Percentiles rank a stretch among this genome's conserved stretches.
phyloP scores from a whole-genome alignment of 345 rosid species.

The Populus ilicifolia region DNA sequence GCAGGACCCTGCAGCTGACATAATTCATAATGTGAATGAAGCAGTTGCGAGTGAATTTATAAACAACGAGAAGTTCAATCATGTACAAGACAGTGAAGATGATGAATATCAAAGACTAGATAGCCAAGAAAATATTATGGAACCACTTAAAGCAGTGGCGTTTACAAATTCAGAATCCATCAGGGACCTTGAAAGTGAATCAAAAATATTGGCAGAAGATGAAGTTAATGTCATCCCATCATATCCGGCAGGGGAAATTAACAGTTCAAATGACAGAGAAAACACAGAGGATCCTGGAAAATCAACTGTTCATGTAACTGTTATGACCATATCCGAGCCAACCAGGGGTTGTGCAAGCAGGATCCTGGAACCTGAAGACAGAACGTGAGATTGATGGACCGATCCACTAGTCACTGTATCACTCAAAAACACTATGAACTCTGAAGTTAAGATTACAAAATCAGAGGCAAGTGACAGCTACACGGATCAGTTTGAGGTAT shows the following conservation, averaged over 20 bases:
- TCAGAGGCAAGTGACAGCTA: background rate
- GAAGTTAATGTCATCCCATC: background rate
- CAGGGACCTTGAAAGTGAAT: background rate
- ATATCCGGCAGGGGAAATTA: background rate
- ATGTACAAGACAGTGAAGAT: conserved; percentile 4
- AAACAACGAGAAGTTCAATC: conserved; percentile 9
- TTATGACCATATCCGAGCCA: background rate
- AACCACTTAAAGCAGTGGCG: conserved; percentile 2
- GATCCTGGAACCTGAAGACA: background rate
- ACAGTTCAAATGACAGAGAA: background rate
- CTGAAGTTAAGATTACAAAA: background rate
- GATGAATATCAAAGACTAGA: background rate
- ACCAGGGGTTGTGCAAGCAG: background rate
- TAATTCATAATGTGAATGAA: conserved; percentile 2
- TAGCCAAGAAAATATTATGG: background rate
- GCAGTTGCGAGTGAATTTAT: background rate
- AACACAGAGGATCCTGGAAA: background rate
- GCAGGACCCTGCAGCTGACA: conserved; percentile 15
- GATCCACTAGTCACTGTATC: background rate
- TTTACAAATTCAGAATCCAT: conserved; percentile 1
- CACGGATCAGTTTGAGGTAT: background rate
- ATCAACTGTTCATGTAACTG: background rate
- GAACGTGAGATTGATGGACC: background rate
- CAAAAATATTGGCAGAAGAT: conserved; percentile 1
- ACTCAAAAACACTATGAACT: background rate